These are phyloP conservation scores for Thecaphora frezii DNA, from an alignment of 1,284 basidiomycete genomes.

Conservation along the genomic window DNA sequence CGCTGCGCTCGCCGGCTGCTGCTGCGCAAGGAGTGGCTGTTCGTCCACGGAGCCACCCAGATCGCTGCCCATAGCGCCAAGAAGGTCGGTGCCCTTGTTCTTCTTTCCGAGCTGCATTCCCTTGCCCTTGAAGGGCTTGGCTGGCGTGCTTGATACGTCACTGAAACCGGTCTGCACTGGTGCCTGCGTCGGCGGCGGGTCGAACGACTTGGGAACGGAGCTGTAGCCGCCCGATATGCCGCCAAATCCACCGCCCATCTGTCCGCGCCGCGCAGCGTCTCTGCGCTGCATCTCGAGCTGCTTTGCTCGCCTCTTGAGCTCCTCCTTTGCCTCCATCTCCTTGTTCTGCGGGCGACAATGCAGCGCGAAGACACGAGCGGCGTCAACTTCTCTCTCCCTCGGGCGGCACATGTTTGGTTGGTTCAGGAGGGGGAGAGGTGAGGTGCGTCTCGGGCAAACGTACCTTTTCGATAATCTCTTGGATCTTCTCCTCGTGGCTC, in stretches of 20 bases:
- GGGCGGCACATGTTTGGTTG: no score
- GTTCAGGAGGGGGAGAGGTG: no score
- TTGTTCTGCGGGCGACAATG: conserved; percentile 71
- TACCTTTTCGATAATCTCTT: conserved; percentile 94
- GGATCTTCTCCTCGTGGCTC: conserved; percentile 99
- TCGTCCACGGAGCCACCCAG: conserved; percentile 60
- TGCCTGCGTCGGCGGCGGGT: conserved; percentile 39
- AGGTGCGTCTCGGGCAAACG: no score
- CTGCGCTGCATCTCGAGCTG: conserved; percentile 97
- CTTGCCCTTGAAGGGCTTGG: conserved; percentile 82
- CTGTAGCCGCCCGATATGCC: conserved; percentile 25
- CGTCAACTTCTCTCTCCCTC: conserved; percentile 47
- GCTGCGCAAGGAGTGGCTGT: conserved; percentile 62
- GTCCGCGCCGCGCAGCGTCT: conserved; percentile 53
- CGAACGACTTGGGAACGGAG: conserved; percentile 34
- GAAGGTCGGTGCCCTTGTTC: conserved; percentile 78
- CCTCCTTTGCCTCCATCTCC: conserved; percentile 98
- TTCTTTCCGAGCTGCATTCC: conserved; percentile 99
- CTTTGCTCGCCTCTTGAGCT: conserved; percentile 94
- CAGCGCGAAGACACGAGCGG: background rate
- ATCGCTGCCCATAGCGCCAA: conserved; percentile 75
- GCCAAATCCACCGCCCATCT: conserved; percentile 31
- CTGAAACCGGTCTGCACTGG: conserved; percentile 45
- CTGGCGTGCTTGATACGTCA: conserved; percentile 22
- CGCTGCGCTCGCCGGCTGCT: conserved; percentile 44